Conservation (phyloP, 225 moss, liverwort and hornwort genomes). For the Sphagnum contortum region DNA sequence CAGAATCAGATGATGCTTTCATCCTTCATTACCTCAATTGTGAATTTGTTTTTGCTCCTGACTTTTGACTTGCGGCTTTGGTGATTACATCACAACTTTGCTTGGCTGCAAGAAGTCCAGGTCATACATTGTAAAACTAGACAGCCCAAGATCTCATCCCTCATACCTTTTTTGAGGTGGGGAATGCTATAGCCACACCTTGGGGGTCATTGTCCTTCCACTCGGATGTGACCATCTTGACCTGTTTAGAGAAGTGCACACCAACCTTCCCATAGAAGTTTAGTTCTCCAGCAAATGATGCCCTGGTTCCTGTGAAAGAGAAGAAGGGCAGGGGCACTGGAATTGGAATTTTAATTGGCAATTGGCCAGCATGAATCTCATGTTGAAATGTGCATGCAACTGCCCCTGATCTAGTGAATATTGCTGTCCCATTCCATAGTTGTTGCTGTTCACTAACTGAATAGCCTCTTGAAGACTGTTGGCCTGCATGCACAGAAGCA, state of each 20-base stretch:
- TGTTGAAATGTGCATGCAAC: constrained; percentile 89
- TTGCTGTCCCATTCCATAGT: constrained; percentile 92
- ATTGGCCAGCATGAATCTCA: constrained; percentile 89
- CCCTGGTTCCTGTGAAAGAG: constrained; percentile 94
- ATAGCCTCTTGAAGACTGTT: constrained; percentile 64
- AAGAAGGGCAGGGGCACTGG: constrained; percentile 97
- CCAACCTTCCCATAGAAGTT: constrained; percentile 98
- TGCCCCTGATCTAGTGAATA: constrained; percentile 85
- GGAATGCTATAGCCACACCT: too few relatives aligned
- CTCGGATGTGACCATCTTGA: constrained; percentile 80
- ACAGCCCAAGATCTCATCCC: too few relatives aligned
- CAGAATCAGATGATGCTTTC: too few relatives aligned
- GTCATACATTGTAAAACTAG: too few relatives aligned
- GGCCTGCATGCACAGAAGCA: constrained; percentile 81
- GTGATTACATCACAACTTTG: too few relatives aligned
- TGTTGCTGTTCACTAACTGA: constrained; percentile 72
- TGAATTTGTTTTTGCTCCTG: too few relatives aligned
- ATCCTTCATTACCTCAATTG: too few relatives aligned
- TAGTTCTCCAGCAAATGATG: constrained; percentile 90
- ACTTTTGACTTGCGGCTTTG: too few relatives aligned
- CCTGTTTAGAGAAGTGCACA: constrained; percentile 81
- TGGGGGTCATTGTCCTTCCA: constrained; percentile 54
- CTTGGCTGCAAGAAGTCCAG: too few relatives aligned
- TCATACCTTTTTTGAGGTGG: too few relatives aligned
- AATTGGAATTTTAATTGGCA: constrained; percentile 93